Base-by-base conservation (phyloP, 2,329 filamentous ascomycete genomes). In the Tolypocladium inflatum region DNA sequence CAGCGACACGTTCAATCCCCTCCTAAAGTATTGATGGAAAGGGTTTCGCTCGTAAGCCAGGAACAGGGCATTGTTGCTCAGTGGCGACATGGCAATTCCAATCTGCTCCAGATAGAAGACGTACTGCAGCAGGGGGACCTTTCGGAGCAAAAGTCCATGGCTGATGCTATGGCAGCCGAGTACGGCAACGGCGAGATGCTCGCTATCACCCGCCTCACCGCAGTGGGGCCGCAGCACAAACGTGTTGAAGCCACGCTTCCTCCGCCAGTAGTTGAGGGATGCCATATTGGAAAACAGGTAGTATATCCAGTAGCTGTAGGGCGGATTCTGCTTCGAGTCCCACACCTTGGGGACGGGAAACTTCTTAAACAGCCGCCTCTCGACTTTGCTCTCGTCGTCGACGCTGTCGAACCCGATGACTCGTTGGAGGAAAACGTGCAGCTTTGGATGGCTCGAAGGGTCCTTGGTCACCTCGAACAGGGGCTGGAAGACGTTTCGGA, bases 291-390 rank as follows among this genome's bases (percentile, higher is more conserved):
- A 87, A 68, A 94, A 97, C 56, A 97, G 80, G 69, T 96, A 96
- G 75, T 99, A 99, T 69, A 97, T 89, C 94, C 94, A 99, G 75
- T 99, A 99, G 70, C 89, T 97, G 76, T 99, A 99, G 0, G 94
- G 94, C 17, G 94, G 94, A 68, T 99, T 99, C 73, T 97, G 92
- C 66, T 89, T 91, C 1, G 91, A 91, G 63, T 86, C 83, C 94
- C 94, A 99, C 57, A 86, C 85, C 61, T 86, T 89, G 5, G 94
- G 93, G 26, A 94, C 86, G 0, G 94, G 94, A 64, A 96, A 99
- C 71, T 99, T 99, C 68, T 88, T 89, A 76, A 91, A 96, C n/a
- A 97, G 81, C 23, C 94, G 87, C 35, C 93, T 86, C 74, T 99
- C 94, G 2, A 91, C 82, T 75, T 99, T 99, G 79, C 92, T 97